phyloP scores from a whole-genome alignment of 306 rosid genomes.

The Lagenaria siceraria region DNA sequence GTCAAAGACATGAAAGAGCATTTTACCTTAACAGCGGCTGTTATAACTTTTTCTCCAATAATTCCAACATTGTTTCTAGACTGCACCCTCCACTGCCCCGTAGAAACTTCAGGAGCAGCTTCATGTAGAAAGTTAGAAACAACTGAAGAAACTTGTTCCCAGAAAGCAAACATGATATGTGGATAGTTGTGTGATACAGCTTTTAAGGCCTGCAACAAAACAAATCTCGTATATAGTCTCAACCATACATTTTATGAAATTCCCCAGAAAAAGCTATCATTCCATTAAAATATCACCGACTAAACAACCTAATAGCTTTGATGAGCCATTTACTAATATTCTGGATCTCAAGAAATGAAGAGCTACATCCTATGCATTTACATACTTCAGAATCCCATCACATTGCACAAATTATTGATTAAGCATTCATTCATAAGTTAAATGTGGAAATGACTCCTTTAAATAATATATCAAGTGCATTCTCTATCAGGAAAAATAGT shows the following conservation, averaged over 20 bases:
- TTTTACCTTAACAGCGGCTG: constrained; percentile 59
- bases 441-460: background rate
- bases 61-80: constrained; percentile 24
- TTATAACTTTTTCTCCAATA: constrained; percentile 50
- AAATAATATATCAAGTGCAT: background rate
- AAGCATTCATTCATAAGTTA: background rate
- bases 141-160: constrained; percentile 56
- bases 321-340: background rate
- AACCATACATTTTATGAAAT: background rate
- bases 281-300: background rate
- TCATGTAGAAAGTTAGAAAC: constrained; percentile 38
- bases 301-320: background rate
- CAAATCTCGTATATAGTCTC: background rate
- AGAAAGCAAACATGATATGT: constrained; percentile 44
- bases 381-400: background rate
- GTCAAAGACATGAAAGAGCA: background rate
- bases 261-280: background rate
- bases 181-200: constrained; percentile 84
- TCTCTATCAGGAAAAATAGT: background rate
- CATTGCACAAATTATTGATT: background rate
- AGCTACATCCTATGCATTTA: background rate
- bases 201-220: constrained; percentile 59
- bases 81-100: constrained; percentile 41
- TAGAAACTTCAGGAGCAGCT: constrained; percentile 34
- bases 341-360: background rate